Conservation (phyloP, 257 asterid species). For the Asclepias syriaca region DNA sequence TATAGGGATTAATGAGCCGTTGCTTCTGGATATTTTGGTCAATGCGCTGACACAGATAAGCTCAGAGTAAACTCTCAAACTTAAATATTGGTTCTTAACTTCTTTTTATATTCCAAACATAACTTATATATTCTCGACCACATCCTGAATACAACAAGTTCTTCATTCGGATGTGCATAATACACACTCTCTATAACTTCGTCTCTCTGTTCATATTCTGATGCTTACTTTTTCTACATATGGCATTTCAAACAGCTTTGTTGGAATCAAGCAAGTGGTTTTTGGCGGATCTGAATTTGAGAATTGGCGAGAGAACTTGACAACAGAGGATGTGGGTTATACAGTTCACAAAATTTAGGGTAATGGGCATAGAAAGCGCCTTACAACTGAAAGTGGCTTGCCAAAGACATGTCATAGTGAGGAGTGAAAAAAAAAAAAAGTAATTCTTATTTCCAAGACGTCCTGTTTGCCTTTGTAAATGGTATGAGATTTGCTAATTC, state of each 20-base stretch:
- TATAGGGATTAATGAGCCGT: conserved; percentile 74
- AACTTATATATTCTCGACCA: not conserved
- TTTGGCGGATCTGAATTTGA: conserved; percentile 86
- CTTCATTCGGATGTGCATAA: not conserved
- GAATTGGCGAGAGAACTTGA: conserved; percentile 75
- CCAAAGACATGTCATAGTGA: not conserved
- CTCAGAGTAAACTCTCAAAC: conserved; percentile 60
- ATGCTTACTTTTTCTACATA: not conserved
- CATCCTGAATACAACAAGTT: not conserved
- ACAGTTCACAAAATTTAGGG: conserved; percentile 72
- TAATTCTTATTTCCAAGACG: not conserved
- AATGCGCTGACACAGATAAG: conserved; percentile 86
- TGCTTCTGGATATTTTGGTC: conserved; percentile 75
- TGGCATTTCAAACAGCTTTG: conserved; percentile 41
- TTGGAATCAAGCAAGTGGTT: conserved; percentile 84
- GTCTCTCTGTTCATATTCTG: not conserved
- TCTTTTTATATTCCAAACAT: not conserved
- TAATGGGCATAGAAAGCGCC: not conserved
- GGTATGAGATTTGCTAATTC: not conserved
- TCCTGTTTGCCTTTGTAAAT: not conserved
- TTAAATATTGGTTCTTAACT: not conserved
- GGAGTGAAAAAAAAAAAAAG: no score
- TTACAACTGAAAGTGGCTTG: not conserved
- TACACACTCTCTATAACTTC: not conserved
- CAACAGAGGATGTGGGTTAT: conserved; percentile 73